Base-by-base conservation (phyloP, 1,284 basidiomycete genomes). In the Irpex sp. region DNA sequence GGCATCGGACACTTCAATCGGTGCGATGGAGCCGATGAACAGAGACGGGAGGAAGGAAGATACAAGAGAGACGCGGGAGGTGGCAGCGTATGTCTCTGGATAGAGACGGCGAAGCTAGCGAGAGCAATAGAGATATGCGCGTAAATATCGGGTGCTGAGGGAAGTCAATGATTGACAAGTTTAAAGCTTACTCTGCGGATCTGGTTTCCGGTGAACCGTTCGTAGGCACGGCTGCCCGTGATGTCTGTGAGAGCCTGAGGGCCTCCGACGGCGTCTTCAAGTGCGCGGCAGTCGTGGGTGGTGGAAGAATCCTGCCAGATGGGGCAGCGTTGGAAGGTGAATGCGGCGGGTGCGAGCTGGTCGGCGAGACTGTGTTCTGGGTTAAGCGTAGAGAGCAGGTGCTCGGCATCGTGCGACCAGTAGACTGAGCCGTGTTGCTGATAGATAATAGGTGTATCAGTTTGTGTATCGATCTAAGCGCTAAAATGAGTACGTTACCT, bases 261-360 rank as follows among this genome's bases (percentile, higher is more conserved):
- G 5, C 92, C 91, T 48, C 92, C 92, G 10, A 86, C 75, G 37
- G 79, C 79, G 1, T 77, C 78, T 68, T 93, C 90, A 47, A 95
- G 77, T 57, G 81, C 82, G 56, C 76, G 77, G 68, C 93, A 96
- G 67, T 94, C 91, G 37, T 75, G 72, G 0, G 83, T 86, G 0
- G 93, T 96, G 0, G 91, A 93, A 0, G 91, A 93, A 74, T 96
- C 94, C 74, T 96, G 93, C 94, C 94, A 96, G 70, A 95, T 96
- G 14, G 93, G 93, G 1, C 90, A 84, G 63, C 82, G 80, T 2
- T 78, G 77, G 18, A 87, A 75, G 4, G 91, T 88, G 73, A 96
- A 94, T 0, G 91, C 90, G 6, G 68, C 67, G 0, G 84, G 84
- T 16, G 75, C 74, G 49, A 90, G 74, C 67, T 88, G 87, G 8